Evolutionary conservation across 1,139 yeast species (phyloP), one percentile per base, ranked within the genome.

Genomic region (Hyphopichia pseudoburtonii): DNA sequence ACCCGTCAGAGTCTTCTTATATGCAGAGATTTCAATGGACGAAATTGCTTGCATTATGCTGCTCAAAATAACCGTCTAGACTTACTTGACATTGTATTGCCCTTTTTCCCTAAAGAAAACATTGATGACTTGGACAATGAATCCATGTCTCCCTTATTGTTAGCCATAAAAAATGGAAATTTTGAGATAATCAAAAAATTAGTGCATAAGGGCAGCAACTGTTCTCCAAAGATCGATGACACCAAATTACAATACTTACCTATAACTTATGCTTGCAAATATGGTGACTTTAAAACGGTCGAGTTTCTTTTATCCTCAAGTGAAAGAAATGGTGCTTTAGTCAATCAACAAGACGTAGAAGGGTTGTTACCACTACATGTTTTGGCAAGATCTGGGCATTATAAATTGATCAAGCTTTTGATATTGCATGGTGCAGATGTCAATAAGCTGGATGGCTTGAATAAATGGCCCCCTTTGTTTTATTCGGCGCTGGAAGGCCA

Each of bases 381-480:
- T 17, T 90, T 82, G 15, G 89, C 97, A 0, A 76, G 95, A 37
- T 82, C 86, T 5, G 97, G 97, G 0, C 89, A 84, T 54, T 69
- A 72, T 45, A 67, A 79, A 37, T 67, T 90, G 29, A 80, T 90
- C 14, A 77, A 82, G 15, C 60, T 90, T 34, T 66, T 92, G 33
- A 77, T 86, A 6, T 66, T 76, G 18, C 74, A 82, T 46, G 95
- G 95, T 4, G 88, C 94, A 1, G 80, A 86, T 51, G 79, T 90
- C 6, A 86, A 92, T 57, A 82, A 78, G 42, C 57, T 82, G 10
- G 97, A 92, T 61, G 85, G 87, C 40, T 79, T 88, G 40, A 88
- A 89, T 55, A 86, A 85, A 49, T 92, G 97, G 97, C 82, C 97
- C 0, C 96, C 97, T 0, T 73, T 92, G 5, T 88, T 90, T 52